Percentiles rank a stretch among this genome's conserved stretches.
Evolutionary conservation across 1,284 basidiomycete species (phyloP).

Genomic region (Thelephora terrestris): DNA sequence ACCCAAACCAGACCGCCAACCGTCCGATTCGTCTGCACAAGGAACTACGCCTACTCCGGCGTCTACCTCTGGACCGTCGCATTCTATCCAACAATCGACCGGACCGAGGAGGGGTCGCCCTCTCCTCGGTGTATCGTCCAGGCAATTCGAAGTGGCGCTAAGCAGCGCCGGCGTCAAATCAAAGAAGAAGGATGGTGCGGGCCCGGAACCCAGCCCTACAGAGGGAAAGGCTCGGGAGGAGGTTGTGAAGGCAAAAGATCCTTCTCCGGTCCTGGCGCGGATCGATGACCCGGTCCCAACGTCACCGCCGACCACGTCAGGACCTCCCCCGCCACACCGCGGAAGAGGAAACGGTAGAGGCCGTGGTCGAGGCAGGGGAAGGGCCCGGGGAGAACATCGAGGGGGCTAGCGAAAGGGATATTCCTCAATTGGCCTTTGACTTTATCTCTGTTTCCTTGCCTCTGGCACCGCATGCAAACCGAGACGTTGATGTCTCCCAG

Average conservation of each 20-base stretch:
- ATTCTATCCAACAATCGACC: slow-evolving; percentile 8
- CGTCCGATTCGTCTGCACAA: slow-evolving; percentile 6
- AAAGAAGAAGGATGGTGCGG: slow-evolving; percentile 14
- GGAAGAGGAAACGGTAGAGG: slow-evolving; percentile 2
- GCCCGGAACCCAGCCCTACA: not conserved
- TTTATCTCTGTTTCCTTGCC: no score
- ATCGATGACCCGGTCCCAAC: not conserved
- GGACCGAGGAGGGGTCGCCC: slow-evolving; percentile 34
- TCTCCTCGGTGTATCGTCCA: slow-evolving; percentile 45
- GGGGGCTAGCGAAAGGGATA: not conserved
- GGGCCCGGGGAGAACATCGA: not conserved
- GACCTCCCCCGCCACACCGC: not conserved
- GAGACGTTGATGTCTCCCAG: no score
- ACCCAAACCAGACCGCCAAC: slow-evolving; percentile 5
- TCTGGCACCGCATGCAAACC: no score
- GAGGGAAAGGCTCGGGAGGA: not conserved
- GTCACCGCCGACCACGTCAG: no score
- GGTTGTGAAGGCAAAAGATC: not conserved
- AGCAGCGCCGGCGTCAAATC: slow-evolving; percentile 39
- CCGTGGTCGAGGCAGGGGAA: not conserved
- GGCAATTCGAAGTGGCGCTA: slow-evolving; percentile 57
- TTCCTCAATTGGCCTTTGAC: no score
- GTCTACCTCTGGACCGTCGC: slow-evolving; percentile 5
- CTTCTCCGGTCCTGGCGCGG: not conserved
- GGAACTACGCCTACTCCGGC: slow-evolving; percentile 7